Base-by-base conservation (phyloP, 345 rosid species). In the Citrus hindsii region DNA sequence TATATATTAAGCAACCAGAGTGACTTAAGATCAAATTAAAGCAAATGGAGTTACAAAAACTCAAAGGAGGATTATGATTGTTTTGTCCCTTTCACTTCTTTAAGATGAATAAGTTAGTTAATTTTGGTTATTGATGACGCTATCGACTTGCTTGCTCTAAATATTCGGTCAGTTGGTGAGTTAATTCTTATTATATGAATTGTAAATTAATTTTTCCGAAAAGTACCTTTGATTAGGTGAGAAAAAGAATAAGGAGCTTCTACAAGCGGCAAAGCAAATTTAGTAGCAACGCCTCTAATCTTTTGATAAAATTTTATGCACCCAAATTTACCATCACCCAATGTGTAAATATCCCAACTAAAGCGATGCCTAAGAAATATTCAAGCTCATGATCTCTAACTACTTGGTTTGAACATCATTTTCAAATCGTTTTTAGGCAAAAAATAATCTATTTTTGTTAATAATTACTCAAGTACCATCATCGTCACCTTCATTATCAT, bases 31-130 rank as follows among this genome's bases (percentile, higher is more conserved):
- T 42, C 32, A 67, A 63, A 69, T 75, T 79, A 73, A 68, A 46
- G 74, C 25, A 25, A 46, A 69, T 70, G 56, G 74, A 69, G 81
- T 79, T 71, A 7, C 33, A 62, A 38, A 4, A 83, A 81, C 78
- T 75, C 78, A 58, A 80, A 74, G 75, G 51, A 42, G 19, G 38
- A 24, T 16, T 60, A 28, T 62, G 59, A 35, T 13, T 53, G 25
- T 18, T 30, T 16, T 27, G 81, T 73, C 79, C 51, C 55, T 63
- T 69, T 79, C 71, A 56, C 28, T 24, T 79, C 33, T 51, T 6
- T 9, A 27, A 73, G 42, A n/a, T 51, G 55, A 65, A 65, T 22
- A 66, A 28, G 77, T 79, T 82, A 22, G 82, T 74, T 21, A 63
- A 56, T 37, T 74, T 62, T 62, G 69, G 60, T 74, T 74, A 62